These are phyloP conservation scores for Leccinum incarnatum DNA, from an alignment of 768 basidiomycete species.

Conservation along the genomic window DNA sequence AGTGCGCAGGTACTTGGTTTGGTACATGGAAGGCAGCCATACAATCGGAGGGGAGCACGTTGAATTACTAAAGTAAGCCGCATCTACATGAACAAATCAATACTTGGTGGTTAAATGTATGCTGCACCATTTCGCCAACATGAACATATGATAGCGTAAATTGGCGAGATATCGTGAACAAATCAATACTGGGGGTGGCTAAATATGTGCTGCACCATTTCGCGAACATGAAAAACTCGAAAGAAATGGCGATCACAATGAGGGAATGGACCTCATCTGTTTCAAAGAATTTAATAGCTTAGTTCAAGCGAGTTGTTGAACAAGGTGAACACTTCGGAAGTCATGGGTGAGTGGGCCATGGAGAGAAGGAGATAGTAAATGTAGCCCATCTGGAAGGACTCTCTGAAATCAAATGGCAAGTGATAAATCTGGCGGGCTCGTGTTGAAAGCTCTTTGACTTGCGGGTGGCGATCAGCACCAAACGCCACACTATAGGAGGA, in stretches of 20 bases:
- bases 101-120: no score
- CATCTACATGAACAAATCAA: neutral
- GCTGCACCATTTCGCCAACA: neutral
- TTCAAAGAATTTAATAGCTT: neutral
- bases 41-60: neutral
- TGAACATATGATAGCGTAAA: neutral
- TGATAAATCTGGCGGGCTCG: neutral
- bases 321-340: neutral
- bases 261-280: neutral
- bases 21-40: conserved; percentile 4
- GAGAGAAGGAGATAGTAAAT: neutral
- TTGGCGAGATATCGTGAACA: neutral
- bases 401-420: conserved; percentile 4
- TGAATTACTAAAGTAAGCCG: neutral
- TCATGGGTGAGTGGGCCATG: neutral
- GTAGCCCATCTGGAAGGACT: neutral
- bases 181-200: no score
- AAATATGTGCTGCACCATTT: neutral
- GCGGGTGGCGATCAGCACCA: conserved; percentile 1
- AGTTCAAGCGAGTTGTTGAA: neutral
- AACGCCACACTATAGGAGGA: conserved; percentile 1
- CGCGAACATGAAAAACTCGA: neutral
- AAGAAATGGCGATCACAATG: neutral
- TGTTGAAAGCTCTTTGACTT: neutral
- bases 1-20: neutral